A percentile compares a stretch with the other conserved stretches of the same genome.
Evolutionary conservation across 306 rosid species (phyloP).

Genomic region (Argentina anserina): DNA sequence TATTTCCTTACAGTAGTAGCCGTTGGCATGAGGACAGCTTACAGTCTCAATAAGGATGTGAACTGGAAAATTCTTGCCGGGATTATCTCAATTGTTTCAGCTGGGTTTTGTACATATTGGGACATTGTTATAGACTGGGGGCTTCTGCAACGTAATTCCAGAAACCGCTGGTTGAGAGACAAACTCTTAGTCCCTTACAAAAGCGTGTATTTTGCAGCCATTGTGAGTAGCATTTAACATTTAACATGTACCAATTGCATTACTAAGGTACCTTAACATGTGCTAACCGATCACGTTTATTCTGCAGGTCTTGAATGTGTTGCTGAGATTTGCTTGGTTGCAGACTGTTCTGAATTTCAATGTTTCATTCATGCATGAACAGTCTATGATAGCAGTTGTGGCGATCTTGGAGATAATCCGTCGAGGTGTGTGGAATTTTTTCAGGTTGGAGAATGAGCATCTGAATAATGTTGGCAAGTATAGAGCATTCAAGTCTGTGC

Average conservation of each 20-base stretch:
- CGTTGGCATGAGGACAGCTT: conserved; percentile 52
- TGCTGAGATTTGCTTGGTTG: conserved; percentile 74
- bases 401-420: conserved; percentile 66
- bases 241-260: background rate
- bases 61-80: conserved; percentile 42
- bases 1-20: conserved; percentile 58
- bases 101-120: conserved; percentile 55
- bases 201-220: conserved; percentile 50
- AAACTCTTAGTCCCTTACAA: conserved; percentile 51
- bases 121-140: conserved; percentile 71
- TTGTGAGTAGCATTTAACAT: conserved; percentile 31
- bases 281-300: background rate
- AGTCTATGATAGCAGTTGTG: conserved; percentile 38
- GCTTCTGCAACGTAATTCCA: conserved; percentile 52
- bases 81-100: conserved; percentile 45
- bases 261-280: background rate
- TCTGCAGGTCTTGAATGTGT: conserved; percentile 52
- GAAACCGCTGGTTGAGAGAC: conserved; percentile 66
- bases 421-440: conserved; percentile 74
- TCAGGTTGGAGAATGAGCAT: conserved; percentile 80
- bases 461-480: conserved; percentile 76
- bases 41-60: conserved; percentile 23
- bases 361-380: conserved; percentile 36
- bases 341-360: conserved; percentile 47
- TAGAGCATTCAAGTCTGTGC: conserved; percentile 72